Evolutionary conservation across 768 basidiomycete species (phyloP), one percentile per base, ranked within the genome.

Genomic region (Favolaschia claudopus): DNA sequence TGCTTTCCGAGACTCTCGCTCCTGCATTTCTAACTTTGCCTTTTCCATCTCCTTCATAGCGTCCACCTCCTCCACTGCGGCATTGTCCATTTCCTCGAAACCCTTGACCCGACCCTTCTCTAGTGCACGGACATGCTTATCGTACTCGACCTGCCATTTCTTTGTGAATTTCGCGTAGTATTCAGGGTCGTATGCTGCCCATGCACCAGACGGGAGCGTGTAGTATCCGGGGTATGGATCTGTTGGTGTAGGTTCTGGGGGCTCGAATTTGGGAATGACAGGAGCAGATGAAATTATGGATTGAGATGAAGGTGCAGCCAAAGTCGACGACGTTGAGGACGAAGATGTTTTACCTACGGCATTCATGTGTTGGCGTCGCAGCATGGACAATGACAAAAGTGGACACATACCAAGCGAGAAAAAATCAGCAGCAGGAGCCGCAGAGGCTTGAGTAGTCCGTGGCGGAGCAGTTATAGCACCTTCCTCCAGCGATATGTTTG

Each of bases 161-260:
- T 85, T 81, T 66, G 86, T 79, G 70, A 89, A 90, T 42, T 77
- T 81, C 19, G 78, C 79, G 66, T 91, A 95, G 71, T 91, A 92
- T 31, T 69, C 80, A 1, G 84, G 73, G 48, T 95, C 91, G 67
- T 94, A 82, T 0, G 87, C 85, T 24, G 85, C 89, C 87, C 93
- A 96, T 31, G 81, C 73, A 17, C 93, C 93, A 7, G 91, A 89
- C 0, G 93, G 92, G 19, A 90, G 81, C 51, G 89, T 87, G 65
- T 95, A 94, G 76, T 95, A 95, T 7, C 93, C 93, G 1, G 93
- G 93, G 71, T 93, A 93, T 15, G 85, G 84, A 68, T 95, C 93
- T 8, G 79, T 78, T 4, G 85, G 83, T 7, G 87, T 89, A 1
- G 93, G 93, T 49, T 88, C 86, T 1, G 92, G 93, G 0, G 88